These are phyloP conservation scores for Phytopythium aichiense DNA, from an alignment of 352 stramenopile species.

Conservation along the genomic window DNA sequence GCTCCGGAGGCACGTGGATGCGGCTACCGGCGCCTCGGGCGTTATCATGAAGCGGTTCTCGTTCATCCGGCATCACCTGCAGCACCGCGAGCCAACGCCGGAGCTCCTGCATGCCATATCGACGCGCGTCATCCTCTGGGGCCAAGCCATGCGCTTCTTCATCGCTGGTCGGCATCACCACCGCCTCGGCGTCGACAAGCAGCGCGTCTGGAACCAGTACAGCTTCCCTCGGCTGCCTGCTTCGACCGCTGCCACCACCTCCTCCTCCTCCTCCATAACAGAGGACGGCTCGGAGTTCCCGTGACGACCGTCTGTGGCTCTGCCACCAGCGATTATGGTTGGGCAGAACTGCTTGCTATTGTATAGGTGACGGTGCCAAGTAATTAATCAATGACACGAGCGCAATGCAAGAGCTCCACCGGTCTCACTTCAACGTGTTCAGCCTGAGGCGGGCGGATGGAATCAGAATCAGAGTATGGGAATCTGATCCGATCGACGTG, in stretches of 20 bases:
- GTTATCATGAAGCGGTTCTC: slow-evolving; percentile 70
- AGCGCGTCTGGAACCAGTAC: slow-evolving; percentile 34
- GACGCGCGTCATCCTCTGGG: slow-evolving; percentile 62
- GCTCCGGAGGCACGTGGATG: slow-evolving; percentile 33
- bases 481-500: neutral
- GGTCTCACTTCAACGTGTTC: too few relatives aligned
- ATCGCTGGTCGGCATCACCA: slow-evolving; percentile 30
- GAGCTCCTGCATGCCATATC: slow-evolving; percentile 61
- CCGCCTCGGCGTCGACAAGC: slow-evolving; percentile 10
- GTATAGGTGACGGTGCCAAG: too few relatives aligned
- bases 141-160: slow-evolving; percentile 52
- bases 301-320: neutral
- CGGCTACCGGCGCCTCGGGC: slow-evolving; percentile 19
- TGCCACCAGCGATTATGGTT: neutral
- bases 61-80: slow-evolving; percentile 64
- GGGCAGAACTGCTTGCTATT: too few relatives aligned
- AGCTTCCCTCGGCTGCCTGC: slow-evolving; percentile 20
- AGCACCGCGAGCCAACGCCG: slow-evolving; percentile 26
- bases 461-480: neutral
- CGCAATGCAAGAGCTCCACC: too few relatives aligned
- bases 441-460: too few relatives aligned
- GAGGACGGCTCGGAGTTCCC: neutral
- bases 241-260: neutral
- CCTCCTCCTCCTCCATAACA: neutral
- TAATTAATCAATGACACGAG: too few relatives aligned